Percentiles rank a stretch among this genome's conserved stretches.
Evolutionary conservation across 116 monocot genomes (phyloP).

Genomic region (Dioscorea cayenensis): DNA sequence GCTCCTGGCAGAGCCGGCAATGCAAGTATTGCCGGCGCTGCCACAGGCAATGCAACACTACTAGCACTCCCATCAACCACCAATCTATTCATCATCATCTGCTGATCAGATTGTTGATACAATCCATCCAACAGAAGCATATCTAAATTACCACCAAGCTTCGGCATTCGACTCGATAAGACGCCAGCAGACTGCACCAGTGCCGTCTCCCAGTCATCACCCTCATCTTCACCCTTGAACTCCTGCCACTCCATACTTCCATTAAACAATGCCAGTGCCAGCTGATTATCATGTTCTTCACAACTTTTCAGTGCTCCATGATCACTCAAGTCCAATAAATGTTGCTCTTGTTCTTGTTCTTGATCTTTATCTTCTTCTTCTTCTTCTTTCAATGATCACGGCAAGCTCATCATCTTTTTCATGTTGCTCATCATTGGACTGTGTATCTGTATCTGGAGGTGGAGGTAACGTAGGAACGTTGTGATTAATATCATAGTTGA

Average conservation of each 20-base stretch:
- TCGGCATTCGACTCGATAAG: conserved; percentile 28
- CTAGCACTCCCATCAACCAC: conserved; percentile 47
- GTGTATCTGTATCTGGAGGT: no score
- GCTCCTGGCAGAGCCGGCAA: conserved; percentile 48
- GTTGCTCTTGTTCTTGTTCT: conserved; percentile 19
- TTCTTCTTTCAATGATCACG: not conserved
- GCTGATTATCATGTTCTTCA: conserved; percentile 17
- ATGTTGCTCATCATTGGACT: no score
- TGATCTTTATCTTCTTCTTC: conserved; percentile 9
- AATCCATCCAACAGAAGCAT: conserved; percentile 60
- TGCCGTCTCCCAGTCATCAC: conserved; percentile 57
- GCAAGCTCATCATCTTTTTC: no score
- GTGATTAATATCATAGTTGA: no score
- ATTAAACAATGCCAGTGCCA: conserved; percentile 74
- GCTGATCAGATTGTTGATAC: conserved; percentile 27
- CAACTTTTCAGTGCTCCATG: conserved; percentile 9
- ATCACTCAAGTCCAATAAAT: conserved; percentile 48
- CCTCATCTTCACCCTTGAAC: conserved; percentile 18
- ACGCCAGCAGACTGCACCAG: conserved; percentile 58
- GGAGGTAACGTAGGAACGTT: no score
- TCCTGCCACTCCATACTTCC: conserved; percentile 43
- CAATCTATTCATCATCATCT: not conserved
- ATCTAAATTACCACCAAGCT: conserved; percentile 58
- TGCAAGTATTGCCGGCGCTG: conserved; percentile 26
- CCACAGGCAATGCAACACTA: conserved; percentile 30